A percentile compares a stretch with the other conserved stretches of the same genome.
These are phyloP conservation scores for Blastocystis sp. DNA, from an alignment of 352 stramenopile species.

Conservation along the genomic window DNA sequence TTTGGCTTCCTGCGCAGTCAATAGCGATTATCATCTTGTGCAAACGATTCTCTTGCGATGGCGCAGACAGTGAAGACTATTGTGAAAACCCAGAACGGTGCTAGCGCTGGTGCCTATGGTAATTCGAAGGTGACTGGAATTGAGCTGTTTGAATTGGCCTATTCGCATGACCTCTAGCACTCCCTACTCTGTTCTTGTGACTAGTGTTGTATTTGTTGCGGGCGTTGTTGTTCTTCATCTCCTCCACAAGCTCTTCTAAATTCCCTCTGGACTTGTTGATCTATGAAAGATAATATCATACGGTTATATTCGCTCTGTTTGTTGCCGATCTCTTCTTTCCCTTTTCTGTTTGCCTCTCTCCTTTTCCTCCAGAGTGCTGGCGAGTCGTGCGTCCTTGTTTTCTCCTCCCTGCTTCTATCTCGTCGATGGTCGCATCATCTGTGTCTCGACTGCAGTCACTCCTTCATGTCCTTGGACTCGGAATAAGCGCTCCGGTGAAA, in stretches of 20 bases:
- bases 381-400: background rate
- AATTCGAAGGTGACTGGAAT: constrained; percentile 42
- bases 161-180: constrained; percentile 40
- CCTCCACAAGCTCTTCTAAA: constrained; percentile 68
- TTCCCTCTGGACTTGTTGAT: constrained; percentile 4
- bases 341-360: background rate
- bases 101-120: constrained; percentile 33
- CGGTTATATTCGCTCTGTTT: constrained; percentile 59
- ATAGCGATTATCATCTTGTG: background rate
- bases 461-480: no score
- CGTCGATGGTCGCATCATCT: no score
- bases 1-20: constrained; percentile 19
- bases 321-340: constrained; percentile 25
- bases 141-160: constrained; percentile 13
- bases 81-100: constrained; percentile 45
- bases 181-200: constrained; percentile 60
- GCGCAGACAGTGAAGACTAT: constrained; percentile 47
- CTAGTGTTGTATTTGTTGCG: constrained; percentile 59
- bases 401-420: background rate
- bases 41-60: constrained; percentile 10
- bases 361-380: background rate
- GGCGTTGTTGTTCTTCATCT: constrained; percentile 66
- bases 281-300: constrained; percentile 16
- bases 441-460: no score
- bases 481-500: no score